phyloP scores from a whole-genome alignment of 129 eudicot species.

The Lactuca sativa region DNA sequence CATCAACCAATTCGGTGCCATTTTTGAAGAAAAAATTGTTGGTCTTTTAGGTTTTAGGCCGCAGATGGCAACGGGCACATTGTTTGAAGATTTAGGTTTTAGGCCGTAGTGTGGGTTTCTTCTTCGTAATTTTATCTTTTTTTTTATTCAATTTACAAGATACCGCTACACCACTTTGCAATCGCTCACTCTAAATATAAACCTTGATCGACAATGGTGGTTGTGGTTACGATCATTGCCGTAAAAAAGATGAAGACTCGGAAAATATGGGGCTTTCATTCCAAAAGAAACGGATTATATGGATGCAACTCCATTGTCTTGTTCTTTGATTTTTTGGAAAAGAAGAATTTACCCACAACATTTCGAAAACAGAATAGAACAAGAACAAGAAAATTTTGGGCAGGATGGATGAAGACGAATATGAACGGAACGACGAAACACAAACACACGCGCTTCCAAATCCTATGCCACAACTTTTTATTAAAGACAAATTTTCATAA shows the following conservation, averaged over 20 bases:
- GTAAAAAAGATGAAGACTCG: background rate
- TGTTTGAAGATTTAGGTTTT: background rate
- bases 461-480: background rate
- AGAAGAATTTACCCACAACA: background rate
- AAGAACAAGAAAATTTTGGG: background rate
- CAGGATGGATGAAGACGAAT: no score
- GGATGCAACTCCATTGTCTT: background rate
- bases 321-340: background rate
- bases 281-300: background rate
- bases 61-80: no score
- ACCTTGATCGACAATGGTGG: background rate
- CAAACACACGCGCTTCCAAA: background rate
- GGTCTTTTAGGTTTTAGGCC: background rate
- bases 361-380: background rate
- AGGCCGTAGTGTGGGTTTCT: background rate
- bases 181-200: background rate
- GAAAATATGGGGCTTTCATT: background rate
- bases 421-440: background rate
- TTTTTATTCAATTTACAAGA: background rate
- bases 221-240: background rate
- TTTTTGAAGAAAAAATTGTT: slow-evolving; percentile 15
- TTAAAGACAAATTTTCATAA: no score
- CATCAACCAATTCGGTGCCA: slow-evolving; percentile 65
- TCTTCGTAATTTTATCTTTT: background rate
- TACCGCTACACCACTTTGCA: background rate